These are phyloP conservation scores for Endotrypanum monterogeii DNA, from an alignment of 208 protist species.

Conservation along the genomic window DNA sequence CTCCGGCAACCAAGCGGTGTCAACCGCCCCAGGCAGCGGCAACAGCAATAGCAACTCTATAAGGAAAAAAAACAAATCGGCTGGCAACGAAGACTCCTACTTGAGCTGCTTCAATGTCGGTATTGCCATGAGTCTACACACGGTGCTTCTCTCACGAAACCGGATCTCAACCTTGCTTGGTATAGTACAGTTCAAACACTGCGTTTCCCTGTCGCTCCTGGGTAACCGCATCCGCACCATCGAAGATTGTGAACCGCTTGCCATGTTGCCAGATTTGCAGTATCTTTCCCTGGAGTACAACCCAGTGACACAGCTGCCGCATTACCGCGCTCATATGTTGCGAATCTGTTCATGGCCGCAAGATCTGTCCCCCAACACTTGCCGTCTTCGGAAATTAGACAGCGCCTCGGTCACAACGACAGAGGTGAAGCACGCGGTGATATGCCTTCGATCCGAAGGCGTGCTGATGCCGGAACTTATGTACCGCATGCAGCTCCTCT, in stretches of 20 bases:
- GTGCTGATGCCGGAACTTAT: slow-evolving; percentile 64
- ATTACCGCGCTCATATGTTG: slow-evolving; percentile 84
- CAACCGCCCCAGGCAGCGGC: not conserved
- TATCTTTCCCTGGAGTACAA: slow-evolving; percentile 87
- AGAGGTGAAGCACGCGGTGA: slow-evolving; percentile 45
- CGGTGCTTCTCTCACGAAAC: slow-evolving; percentile 82
- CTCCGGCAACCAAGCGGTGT: not conserved
- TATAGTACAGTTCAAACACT: slow-evolving; percentile 80
- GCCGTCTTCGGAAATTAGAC: slow-evolving; percentile 79
- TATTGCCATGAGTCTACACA: slow-evolving; percentile 73
- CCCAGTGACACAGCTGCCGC: slow-evolving; percentile 70
- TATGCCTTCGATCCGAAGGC: slow-evolving; percentile 65
- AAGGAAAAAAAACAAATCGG: not conserved
- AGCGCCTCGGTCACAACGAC: slow-evolving; percentile 33
- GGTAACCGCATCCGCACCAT: slow-evolving; percentile 76
- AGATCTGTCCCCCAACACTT: slow-evolving; percentile 43
- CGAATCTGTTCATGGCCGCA: slow-evolving; percentile 80
- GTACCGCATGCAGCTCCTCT: slow-evolving; percentile 58
- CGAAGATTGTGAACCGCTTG: slow-evolving; percentile 80
- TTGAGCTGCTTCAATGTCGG: slow-evolving; percentile 55
- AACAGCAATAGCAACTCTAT: not conserved
- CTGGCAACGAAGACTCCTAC: slow-evolving; percentile 20
- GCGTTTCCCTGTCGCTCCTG: slow-evolving; percentile 76
- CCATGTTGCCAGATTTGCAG: slow-evolving; percentile 63
- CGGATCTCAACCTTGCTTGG: slow-evolving; percentile 58